Percentiles rank a stretch among this genome's conserved stretches.
Evolutionary conservation across 306 rosid genomes (phyloP).

Genomic region (Cucumis hystrix): DNA sequence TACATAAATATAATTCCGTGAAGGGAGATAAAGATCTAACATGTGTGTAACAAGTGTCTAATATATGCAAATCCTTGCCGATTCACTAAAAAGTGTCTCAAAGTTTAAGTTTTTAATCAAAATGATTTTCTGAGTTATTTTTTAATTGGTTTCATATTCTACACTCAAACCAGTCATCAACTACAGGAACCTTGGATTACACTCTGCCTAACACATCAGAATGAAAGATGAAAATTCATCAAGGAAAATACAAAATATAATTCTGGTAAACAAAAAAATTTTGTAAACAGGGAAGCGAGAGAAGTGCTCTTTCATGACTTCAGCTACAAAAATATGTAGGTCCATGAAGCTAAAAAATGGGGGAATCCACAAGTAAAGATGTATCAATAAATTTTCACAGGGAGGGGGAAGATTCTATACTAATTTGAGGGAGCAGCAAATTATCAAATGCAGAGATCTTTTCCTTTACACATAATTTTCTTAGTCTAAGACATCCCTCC

Average conservation of each 20-base stretch:
- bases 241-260: not conserved
- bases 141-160: not conserved
- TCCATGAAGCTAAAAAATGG: not conserved
- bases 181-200: not conserved
- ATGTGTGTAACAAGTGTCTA: not conserved
- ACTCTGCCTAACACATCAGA: not conserved
- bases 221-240: not conserved
- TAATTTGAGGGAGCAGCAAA: not conserved
- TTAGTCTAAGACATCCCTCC: not conserved
- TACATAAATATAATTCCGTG: not conserved
- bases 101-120: not conserved
- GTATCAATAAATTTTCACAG: not conserved
- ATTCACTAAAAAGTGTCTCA: not conserved
- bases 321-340: not conserved
- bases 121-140: not conserved
- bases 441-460: not conserved
- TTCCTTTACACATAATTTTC: not conserved
- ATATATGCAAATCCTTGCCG: not conserved
- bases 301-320: not conserved
- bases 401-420: not conserved
- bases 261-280: not conserved
- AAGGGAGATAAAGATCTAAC: not conserved
- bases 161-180: not conserved
- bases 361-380: not conserved
- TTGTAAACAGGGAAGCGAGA: not conserved